Percentiles rank a stretch among this genome's conserved stretches.
These are phyloP conservation scores for Macadamia integrifolia DNA, from an alignment of 164 flowering plant genomes.

Conservation along the genomic window DNA sequence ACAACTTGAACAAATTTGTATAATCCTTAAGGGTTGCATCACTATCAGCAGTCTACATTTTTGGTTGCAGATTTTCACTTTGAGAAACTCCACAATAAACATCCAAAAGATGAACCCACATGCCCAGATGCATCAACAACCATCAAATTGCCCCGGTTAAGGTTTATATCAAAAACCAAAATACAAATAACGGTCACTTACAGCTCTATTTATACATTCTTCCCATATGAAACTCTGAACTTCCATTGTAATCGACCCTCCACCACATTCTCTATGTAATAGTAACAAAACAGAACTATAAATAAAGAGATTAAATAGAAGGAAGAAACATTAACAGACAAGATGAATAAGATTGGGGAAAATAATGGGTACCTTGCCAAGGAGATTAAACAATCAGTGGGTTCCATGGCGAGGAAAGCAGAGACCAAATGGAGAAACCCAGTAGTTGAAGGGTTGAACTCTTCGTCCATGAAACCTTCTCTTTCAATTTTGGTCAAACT, in stretches of 20 bases:
- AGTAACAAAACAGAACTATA: not conserved
- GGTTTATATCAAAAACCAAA: no score
- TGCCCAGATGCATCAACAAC: no score
- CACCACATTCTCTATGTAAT: slow-evolving; percentile 45
- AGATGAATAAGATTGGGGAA: not conserved
- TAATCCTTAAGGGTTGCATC: not conserved
- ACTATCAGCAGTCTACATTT: not conserved
- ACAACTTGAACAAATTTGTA: not conserved
- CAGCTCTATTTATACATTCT: slow-evolving; percentile 45
- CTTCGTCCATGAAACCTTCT: not conserved
- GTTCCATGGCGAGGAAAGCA: slow-evolving; percentile 87
- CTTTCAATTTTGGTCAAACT: no score
- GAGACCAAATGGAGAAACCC: slow-evolving; percentile 43
- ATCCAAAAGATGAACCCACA: no score
- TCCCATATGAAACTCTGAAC: slow-evolving; percentile 71
- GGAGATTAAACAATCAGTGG: slow-evolving; percentile 47
- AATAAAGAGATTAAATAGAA: not conserved
- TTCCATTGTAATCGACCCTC: slow-evolving; percentile 51
- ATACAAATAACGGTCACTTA: slow-evolving; percentile 15
- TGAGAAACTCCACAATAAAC: no score
- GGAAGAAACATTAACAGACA: no score
- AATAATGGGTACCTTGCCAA: slow-evolving; percentile 40
- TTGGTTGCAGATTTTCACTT: no score
- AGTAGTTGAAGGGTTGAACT: slow-evolving; percentile 24
- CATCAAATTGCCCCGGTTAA: no score